Evolutionary conservation across 345 rosid species (phyloP), one percentile per base, ranked within the genome.

Genomic region (Eucalyptus lansdowneana): DNA sequence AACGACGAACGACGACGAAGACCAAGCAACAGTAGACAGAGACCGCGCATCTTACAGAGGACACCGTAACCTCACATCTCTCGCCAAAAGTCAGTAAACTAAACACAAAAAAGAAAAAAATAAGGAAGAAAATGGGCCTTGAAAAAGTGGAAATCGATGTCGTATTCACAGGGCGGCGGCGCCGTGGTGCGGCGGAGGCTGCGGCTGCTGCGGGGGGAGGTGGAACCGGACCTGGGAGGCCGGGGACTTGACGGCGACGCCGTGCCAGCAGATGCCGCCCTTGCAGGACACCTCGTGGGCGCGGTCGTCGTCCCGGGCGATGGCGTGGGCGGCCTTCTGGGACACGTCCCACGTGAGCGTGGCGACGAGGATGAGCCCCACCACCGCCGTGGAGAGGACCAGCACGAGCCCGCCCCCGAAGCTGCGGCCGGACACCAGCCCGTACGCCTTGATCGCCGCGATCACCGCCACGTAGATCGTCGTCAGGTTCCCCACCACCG

Each of bases 191-290:
- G n/a, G 65, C 65, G 29, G 81, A n/a, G 10, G 83, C n/a, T 6
- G 86, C 80, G 19, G 90, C 67, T 89, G 90, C 47, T 94, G 97
- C 88, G 91, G 99, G 29, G 99, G 99, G 49, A 97, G 97, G 86
- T 97, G 91, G 92, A 97, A 95, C 86, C 97, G 97, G 93, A 97
- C 98, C 96, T 97, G 97, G 6, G 99, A 96, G 88, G 97, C 99
- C 76, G 99, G 98, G 4, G 98, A 97, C 60, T 96, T 91, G 76
- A 97, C 96, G 8, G 99, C 99, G 47, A 97, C 99, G 19, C 99
- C 99, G 92, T 97, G 99, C 99, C 99, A 97, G 86, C 99, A 97
- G 81, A 97, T 97, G 27, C 99, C 99, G 50, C 99, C 98, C 93
- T 92, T 96, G 89, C 99, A 96, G 85, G 85, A 76, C 89, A 92